Evolutionary conservation across 2,329 filamentous ascomycete species (phyloP), one percentile per base, ranked within the genome.

Genomic region (Aspergillus felis): DNA sequence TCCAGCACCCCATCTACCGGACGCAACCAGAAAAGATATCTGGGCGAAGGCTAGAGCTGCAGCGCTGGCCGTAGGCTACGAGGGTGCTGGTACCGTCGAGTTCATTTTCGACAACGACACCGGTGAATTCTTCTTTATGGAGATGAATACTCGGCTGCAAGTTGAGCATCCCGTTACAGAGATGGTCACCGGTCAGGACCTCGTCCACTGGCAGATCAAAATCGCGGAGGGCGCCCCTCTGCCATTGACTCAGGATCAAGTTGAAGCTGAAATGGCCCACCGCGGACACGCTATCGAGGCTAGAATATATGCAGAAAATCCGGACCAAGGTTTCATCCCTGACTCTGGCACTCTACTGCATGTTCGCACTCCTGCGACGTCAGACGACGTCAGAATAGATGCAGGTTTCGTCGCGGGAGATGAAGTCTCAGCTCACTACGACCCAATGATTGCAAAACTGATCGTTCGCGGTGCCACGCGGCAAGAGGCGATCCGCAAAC

Each of bases 391-490:
- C 32, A 87, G 94, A 44, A 92, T 99, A 63, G 94, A 99, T 69
- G 92, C 92, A 49, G 94, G 94, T 1, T 97, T 97, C 72, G 85
- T 92, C 28, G 83, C 92, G 64, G 94, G 94, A 27, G 93, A 96
- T 71, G 91, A 91, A 61, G 90, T 99, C 2, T 95, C 92, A 0
- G 91, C 93, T 57, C 90, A 94, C 55, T 99, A 99, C 74, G 94
- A 99, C 66, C 94, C 94, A 28, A 99, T 99, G 94, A 96, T 99
- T 64, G 91, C 94, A 48, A 99, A 99, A 77, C 84, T 99, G 53
- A 99, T 99, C 66, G 91, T 97, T 5, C 85, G 90, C 57, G 94
- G 90, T 0, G 83, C 85, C 17, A 88, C 88, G 56, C 84, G 94
- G 58, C 84, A 89, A 70, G 88, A 89, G 27, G 91, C 92, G 3